Percentiles rank a stretch among this genome's conserved stretches.
These are phyloP conservation scores for Coniferiporia weirii DNA, from an alignment of 1,284 basidiomycete species.

Conservation along the genomic window DNA sequence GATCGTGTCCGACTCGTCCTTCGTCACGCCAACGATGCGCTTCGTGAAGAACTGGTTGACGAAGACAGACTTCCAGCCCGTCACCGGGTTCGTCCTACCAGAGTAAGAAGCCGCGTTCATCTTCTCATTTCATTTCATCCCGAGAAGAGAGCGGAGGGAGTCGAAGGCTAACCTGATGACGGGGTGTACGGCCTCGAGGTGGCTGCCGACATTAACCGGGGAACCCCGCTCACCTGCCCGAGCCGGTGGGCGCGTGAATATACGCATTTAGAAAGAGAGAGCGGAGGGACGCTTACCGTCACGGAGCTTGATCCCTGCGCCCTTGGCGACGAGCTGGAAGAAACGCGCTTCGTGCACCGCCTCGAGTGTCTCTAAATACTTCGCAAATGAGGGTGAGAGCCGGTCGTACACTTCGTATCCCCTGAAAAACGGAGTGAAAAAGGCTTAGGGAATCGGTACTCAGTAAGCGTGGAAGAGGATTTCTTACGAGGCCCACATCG, in stretches of 20 bases:
- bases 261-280: neutral
- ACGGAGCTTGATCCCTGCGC: slow-evolving; percentile 25
- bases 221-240: slow-evolving; percentile 43
- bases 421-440: slow-evolving; percentile 22
- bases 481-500: slow-evolving; percentile 33
- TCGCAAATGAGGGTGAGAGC: slow-evolving; percentile 50
- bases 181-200: slow-evolving; percentile 52
- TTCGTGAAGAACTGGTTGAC: slow-evolving; percentile 64
- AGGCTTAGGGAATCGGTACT: neutral
- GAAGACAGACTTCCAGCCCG: slow-evolving; percentile 62
- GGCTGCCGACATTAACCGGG: slow-evolving; percentile 53
- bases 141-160: neutral
- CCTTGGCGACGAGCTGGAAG: slow-evolving; percentile 34
- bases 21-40: slow-evolving; percentile 53
- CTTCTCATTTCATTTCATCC: neutral
- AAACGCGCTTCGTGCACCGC: slow-evolving; percentile 52
- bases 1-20: slow-evolving; percentile 51
- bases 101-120: slow-evolving; percentile 26
- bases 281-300: slow-evolving; percentile 44
- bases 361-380: slow-evolving; percentile 54
- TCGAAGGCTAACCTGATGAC: slow-evolving; percentile 19
- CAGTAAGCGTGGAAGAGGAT: slow-evolving; percentile 9
- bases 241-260: slow-evolving; percentile 7
- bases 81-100: slow-evolving; percentile 53
- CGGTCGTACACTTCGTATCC: slow-evolving; percentile 62